Evolutionary conservation across 352 stramenopile genomes (phyloP).

Genomic region (Globisporangium lucens): DNA sequence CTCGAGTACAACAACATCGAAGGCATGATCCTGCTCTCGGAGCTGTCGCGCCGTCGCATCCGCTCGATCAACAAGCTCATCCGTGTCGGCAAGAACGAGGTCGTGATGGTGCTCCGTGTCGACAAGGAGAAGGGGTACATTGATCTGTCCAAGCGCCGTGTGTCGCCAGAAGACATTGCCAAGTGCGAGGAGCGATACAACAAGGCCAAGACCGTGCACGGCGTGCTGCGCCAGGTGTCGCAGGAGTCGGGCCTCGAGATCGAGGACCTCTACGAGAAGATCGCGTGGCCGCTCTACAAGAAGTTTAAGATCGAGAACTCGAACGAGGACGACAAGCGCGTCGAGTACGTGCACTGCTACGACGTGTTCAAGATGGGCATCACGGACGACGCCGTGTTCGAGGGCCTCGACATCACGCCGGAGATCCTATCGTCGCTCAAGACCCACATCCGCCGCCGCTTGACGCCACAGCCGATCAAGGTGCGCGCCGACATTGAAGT

Average conservation of each 20-base stretch:
- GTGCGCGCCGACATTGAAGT: conserved; percentile 99
- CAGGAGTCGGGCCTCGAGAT: conserved; percentile 76
- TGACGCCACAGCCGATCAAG: conserved; percentile 99
- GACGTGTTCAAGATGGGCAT: conserved; percentile 99
- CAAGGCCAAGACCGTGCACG: conserved; percentile 99
- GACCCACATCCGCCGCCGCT: conserved; percentile 94
- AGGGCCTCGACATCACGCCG: conserved; percentile 88
- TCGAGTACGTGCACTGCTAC: conserved; percentile 97
- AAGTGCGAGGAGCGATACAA: conserved; percentile 99
- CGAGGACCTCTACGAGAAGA: conserved; percentile 82
- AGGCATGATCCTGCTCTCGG: conserved; percentile 99
- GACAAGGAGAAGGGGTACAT: conserved; percentile 99
- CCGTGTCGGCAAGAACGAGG: conserved; percentile 99
- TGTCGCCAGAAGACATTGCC: conserved; percentile 98
- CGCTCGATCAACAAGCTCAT: conserved; percentile 99
- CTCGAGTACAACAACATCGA: conserved; percentile 99
- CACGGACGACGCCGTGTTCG: conserved; percentile 84
- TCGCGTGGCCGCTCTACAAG: conserved; percentile 99
- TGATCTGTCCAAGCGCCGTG: conserved; percentile 98
- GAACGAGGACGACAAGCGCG: conserved; percentile 78
- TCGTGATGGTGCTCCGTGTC: conserved; percentile 99
- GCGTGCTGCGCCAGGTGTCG: conserved; percentile 84
- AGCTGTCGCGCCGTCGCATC: conserved; percentile 98
- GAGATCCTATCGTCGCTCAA: conserved; percentile 91
- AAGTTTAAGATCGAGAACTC: conserved; percentile 91